phyloP scores from a whole-genome alignment of 345 rosid genomes.

The Adansonia digitata region DNA sequence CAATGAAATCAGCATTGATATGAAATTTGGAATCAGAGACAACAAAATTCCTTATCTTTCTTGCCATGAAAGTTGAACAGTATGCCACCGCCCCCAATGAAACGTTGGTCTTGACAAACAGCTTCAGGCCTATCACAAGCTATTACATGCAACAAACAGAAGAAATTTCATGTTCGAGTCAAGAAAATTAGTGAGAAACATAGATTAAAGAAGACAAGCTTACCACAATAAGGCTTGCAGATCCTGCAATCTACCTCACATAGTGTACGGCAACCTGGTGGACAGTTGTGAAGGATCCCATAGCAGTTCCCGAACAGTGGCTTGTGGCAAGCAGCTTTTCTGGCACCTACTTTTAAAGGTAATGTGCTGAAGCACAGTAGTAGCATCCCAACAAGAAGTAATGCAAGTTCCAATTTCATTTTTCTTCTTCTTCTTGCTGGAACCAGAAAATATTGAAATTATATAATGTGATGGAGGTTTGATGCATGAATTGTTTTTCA shows the following conservation, averaged over 20 bases:
- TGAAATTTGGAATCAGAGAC: constrained; percentile 52
- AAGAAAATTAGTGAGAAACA: not conserved
- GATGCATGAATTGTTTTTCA: not conserved
- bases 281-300: constrained; percentile 20
- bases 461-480: not conserved
- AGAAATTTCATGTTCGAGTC: not conserved
- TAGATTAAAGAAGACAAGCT: not conserved
- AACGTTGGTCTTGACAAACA: constrained; percentile 60
- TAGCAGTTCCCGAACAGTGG: constrained; percentile 15
- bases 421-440: too few relatives aligned
- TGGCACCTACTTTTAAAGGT: not conserved
- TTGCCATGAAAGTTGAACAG: constrained; percentile 67
- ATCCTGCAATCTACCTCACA: constrained; percentile 22
- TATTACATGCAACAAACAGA: not conserved
- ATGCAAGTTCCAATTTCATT: not conserved
- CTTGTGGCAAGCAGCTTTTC: constrained; percentile 12
- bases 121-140: constrained; percentile 42
- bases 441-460: not conserved
- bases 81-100: constrained; percentile 58
- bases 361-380: not conserved
- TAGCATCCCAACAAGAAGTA: not conserved
- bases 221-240: constrained; percentile 19
- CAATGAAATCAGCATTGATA: constrained; percentile 59
- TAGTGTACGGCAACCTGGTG: constrained; percentile 15
- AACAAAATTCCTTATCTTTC: constrained; percentile 45